Percentiles rank a stretch among this genome's conserved stretches.
Evolutionary conservation across 306 rosid species (phyloP).

Genomic region (Vicia faba): DNA sequence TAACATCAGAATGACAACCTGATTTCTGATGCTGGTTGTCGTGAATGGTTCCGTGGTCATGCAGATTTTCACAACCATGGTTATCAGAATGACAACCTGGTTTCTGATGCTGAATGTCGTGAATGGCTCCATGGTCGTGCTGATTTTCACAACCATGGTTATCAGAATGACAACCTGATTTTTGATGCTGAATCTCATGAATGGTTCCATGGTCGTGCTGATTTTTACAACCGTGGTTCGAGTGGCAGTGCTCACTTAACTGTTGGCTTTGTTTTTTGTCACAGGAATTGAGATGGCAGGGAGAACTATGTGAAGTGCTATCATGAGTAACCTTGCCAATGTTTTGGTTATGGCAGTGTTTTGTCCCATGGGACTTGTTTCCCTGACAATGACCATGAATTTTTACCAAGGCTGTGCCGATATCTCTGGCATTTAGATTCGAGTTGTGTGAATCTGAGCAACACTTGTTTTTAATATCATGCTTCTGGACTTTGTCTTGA

Average conservation of each 20-base stretch:
- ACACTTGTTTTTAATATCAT: constrained; percentile 33
- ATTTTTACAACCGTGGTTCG: constrained; percentile 38
- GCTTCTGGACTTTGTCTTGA: constrained; percentile 42
- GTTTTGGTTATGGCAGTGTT: constrained; percentile 36
- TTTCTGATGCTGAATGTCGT: constrained; percentile 23
- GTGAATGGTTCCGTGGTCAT: constrained; percentile 31
- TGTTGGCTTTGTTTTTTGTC: constrained; percentile 28
- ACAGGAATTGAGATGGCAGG: constrained; percentile 28
- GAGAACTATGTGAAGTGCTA: constrained; percentile 8
- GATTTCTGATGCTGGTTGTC: constrained; percentile 25
- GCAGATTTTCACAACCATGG: constrained; percentile 37
- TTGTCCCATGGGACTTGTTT: constrained; percentile 33
- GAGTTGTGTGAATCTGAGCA: constrained; percentile 33
- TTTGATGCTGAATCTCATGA: constrained; percentile 29
- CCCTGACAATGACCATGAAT: constrained; percentile 37
- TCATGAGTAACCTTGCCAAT: constrained; percentile 29
- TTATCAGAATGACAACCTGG: constrained; percentile 28
- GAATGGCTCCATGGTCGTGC: constrained; percentile 15
- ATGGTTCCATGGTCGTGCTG: constrained; percentile 14
- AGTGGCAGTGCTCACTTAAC: constrained; percentile 36
- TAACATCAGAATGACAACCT: constrained; percentile 28
- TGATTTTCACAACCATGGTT: constrained; percentile 36
- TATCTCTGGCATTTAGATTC: constrained; percentile 32
- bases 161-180: constrained; percentile 30
- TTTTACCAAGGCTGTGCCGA: background rate